Percentiles rank a stretch among this genome's conserved stretches.
phyloP scores from a whole-genome alignment of 169 alveolate species.

The Sarcocystis neurona region DNA sequence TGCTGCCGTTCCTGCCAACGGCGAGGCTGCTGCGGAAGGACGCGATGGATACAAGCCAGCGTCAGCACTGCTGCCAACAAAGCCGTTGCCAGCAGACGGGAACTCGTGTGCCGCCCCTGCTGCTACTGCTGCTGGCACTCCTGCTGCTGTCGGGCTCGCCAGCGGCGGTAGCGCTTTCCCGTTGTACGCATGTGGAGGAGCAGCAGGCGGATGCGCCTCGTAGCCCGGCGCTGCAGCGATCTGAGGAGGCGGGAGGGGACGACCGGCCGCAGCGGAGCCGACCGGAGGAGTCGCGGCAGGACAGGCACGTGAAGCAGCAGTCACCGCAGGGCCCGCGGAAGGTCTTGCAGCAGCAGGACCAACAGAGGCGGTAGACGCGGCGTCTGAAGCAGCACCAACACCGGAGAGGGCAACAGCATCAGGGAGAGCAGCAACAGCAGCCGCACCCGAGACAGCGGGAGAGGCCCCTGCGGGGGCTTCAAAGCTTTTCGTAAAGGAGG shows the following conservation, averaged over 20 bases:
- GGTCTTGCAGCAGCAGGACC: not conserved
- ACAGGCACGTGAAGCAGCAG: not conserved
- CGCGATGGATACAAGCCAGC: no score
- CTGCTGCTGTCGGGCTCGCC: not conserved
- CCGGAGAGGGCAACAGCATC: not conserved
- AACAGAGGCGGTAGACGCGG: not conserved
- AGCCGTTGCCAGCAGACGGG: no score
- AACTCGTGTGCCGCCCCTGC: no score
- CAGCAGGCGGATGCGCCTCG: not conserved
- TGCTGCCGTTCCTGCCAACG: no score
- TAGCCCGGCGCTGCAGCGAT: no score
- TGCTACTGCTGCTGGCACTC: conserved; percentile 8
- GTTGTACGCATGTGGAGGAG: not conserved
- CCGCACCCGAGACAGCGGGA: conserved; percentile 5
- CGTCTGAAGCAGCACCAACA: not conserved
- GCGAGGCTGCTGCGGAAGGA: no score
- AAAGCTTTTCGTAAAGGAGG: not conserved
- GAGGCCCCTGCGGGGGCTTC: not conserved
- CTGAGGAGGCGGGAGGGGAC: not conserved
- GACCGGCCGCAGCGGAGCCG: not conserved
- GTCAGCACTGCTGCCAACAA: no score
- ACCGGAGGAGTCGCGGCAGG: not conserved
- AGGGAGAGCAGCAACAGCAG: not conserved
- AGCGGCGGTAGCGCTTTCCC: not conserved
- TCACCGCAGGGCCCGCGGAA: not conserved